Base-by-base conservation (phyloP, 2,329 filamentous ascomycete species). In the Diaporthe sp. region DNA sequence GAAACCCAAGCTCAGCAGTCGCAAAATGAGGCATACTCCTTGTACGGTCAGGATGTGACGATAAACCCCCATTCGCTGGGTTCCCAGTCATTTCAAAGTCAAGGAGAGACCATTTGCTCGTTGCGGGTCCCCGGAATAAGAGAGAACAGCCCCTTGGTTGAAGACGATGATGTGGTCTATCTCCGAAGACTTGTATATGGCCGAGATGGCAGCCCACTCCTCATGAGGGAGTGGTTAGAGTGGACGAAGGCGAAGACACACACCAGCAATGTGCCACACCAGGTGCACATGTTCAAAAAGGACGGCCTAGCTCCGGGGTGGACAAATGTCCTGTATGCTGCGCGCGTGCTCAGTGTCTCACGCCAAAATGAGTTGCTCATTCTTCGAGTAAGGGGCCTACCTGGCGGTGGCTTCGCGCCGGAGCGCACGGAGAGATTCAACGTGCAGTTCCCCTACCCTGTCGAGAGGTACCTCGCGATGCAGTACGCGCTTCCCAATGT, bases 111-210 rank as follows among this genome's bases (percentile, higher is more conserved):
- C 13, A 67, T 79, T 7, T 55, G 61, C 8, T 57, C 57, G 28
- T 15, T 76, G 31, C 49, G 25, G n/a, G 79, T 80, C 5, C 79
- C 79, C 1, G 79, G 79, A 7, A 75, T 80, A 20, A 71, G 79
- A n/a, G 79, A 80, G 44, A 76, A 79, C 71, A 78, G 34, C 5
- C 79, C 79, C 0, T 72, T 78, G 17, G 55, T 80, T 3, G 77
- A 80, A 57, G 78, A 79, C 13, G 79, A 80, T 44, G 79, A 80
- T 49, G 22, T 74, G 3, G 71, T 80, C 4, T 58, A 79, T 22
- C 76, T 80, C 28, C 79, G 79, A 20, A 78, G 79, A 55, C 75
- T 80, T 9, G 72, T 75, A 0, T 72, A 68, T n/a, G 73, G 74
- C 28, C 15, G 10, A 4, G 58, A 37, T 7, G 76, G 71, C 3